Evolutionary conservation across 768 basidiomycete species (phyloP), one percentile per base, ranked within the genome.

Genomic region (Candolleomyces aberdarensis): DNA sequence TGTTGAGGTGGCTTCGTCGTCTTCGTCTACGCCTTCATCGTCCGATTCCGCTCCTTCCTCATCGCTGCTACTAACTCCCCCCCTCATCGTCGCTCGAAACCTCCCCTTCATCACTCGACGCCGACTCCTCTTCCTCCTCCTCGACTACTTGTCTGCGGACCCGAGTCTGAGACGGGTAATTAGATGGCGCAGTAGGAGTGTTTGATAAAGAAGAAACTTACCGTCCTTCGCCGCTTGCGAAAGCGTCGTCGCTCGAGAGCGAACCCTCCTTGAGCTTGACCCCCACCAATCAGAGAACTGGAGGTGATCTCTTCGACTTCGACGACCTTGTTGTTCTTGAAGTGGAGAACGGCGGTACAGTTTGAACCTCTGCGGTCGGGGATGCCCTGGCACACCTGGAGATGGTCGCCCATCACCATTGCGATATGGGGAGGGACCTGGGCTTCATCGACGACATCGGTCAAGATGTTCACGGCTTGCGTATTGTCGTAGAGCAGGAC

Each of bases 321-420:
- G 40, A 19, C 39, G 11, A 29, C 69, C 54, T 13, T 36, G 36
- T 36, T 36, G 36, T 36, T 5, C 36, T 36, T 36, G 36, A 36
- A 36, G 11, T 36, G 36, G 36, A 36, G 36, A 11, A 66, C 63
- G 8, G 60, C 51, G 1, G 52, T 67, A 58, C 75, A 76, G 51
- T 65, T 59, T 7, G 76, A 65, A 11, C 66, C 72, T 2, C 62
- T 40, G 29, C 72, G 67, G 15, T 60, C 59, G 3, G 81, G 80
- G 32, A 82, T 67, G 29, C 73, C 74, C 50, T 75, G 70, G 67
- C 83, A 85, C 29, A 77, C 67, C 36, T 70, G 59, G 43, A 78
- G 63, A 20, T 61, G 62, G 8, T 67, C 69, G 9, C 68, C 63
- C 26, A 64, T 57, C 32, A 75, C 50, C 9, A 75, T 43, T 11